A percentile compares a stretch with the other conserved stretches of the same genome.
phyloP scores from a whole-genome alignment of 345 rosid species.

The Adansonia digitata region DNA sequence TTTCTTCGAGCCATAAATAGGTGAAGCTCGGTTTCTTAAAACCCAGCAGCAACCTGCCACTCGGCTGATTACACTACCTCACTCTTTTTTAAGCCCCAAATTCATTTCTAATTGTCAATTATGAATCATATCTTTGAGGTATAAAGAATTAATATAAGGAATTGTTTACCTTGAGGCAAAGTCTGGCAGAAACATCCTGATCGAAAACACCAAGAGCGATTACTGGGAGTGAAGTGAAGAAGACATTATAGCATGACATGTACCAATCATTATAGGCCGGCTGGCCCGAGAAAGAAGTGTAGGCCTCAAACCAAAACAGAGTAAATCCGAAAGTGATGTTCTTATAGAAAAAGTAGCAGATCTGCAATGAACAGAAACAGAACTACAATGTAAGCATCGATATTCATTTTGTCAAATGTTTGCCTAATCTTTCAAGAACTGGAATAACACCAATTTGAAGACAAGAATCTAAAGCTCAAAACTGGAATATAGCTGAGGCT shows the following conservation, averaged over 20 bases:
- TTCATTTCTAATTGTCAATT: not conserved
- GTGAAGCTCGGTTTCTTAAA: not conserved
- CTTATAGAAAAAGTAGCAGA: slow-evolving; percentile 97
- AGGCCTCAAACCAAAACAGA: slow-evolving; percentile 88
- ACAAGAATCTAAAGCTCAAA: not conserved
- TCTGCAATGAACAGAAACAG: slow-evolving; percentile 40
- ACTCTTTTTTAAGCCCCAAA: not conserved
- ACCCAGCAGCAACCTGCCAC: not conserved
- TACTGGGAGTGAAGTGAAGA: slow-evolving; percentile 98
- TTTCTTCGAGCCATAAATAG: not conserved
- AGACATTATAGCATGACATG: slow-evolving; percentile 86
- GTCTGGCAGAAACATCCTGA: slow-evolving; percentile 87
- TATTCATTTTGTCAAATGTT: not conserved
- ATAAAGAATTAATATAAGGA: not conserved
- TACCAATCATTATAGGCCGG: slow-evolving; percentile 97
- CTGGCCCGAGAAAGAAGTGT: slow-evolving; percentile 87
- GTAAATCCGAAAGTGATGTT: slow-evolving; percentile 87
- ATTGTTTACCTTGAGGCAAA: slow-evolving; percentile 72
- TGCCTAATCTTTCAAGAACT: not conserved
- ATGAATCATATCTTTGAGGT: not conserved
- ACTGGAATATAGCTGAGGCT: too few species aligned
- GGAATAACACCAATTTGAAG: not conserved
- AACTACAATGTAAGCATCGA: not conserved
- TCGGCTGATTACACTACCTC: not conserved
- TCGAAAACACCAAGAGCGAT: slow-evolving; percentile 91